phyloP scores from a whole-genome alignment of 2,329 filamentous ascomycete genomes.

The Colletotrichum cereale region DNA sequence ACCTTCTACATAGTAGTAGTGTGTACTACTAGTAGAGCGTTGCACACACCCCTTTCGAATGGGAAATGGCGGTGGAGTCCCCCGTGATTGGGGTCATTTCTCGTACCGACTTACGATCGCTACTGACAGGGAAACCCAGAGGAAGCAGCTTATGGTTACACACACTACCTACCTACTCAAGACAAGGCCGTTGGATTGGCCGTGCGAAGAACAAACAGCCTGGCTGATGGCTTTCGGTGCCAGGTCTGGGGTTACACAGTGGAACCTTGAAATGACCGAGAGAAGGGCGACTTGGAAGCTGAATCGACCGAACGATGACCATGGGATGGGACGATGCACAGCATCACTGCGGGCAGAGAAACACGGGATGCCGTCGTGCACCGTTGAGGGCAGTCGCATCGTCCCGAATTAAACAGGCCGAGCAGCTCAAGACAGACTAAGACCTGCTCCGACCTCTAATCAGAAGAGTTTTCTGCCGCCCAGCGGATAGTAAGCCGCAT shows the following conservation, averaged over 20 bases:
- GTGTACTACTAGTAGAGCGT: neutral
- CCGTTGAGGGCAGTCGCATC: neutral
- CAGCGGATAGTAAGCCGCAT: slow-evolving; percentile 30
- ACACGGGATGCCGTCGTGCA: neutral
- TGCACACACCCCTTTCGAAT: slow-evolving; percentile 5
- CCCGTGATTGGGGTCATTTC: slow-evolving; percentile 37
- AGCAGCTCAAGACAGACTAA: slow-evolving; percentile 15
- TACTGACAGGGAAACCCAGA: slow-evolving; percentile 24
- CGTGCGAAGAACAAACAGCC: slow-evolving; percentile 15
- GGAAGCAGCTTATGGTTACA: slow-evolving; percentile 10
- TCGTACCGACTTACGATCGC: slow-evolving; percentile 22
- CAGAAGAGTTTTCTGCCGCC: slow-evolving; percentile 9
- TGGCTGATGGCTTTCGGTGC: slow-evolving; percentile 22
- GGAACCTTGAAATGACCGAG: slow-evolving; percentile 35
- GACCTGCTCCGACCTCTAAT: neutral
- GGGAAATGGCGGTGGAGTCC: slow-evolving; percentile 36
- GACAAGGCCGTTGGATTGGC: slow-evolving; percentile 17
- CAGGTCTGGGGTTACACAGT: slow-evolving; percentile 14
- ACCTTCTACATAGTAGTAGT: no score
- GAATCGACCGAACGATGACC: slow-evolving; percentile 28
- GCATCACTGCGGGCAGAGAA: slow-evolving; percentile 18
- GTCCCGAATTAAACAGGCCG: neutral
- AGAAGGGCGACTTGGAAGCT: slow-evolving; percentile 22
- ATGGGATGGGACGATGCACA: slow-evolving; percentile 6
- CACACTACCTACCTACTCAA: neutral